These are phyloP conservation scores for Phellopilus nigrolimitatus DNA, from an alignment of 1,284 basidiomycete species.

Conservation along the genomic window DNA sequence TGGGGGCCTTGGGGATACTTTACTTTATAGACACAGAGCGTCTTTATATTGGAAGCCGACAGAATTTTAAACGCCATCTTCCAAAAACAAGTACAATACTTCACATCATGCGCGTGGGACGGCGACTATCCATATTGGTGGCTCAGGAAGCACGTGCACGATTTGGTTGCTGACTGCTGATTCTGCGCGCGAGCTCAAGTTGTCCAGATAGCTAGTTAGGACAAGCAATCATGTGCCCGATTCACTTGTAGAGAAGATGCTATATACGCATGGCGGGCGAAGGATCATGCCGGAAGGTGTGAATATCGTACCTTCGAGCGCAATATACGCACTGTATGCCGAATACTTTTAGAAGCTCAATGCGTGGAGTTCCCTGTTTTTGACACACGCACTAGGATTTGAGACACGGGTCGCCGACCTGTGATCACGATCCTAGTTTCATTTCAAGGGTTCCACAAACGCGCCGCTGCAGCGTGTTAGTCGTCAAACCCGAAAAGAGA, in stretches of 20 bases:
- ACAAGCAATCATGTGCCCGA: conserved; percentile 1
- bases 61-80: conserved; percentile 5
- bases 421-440: no score
- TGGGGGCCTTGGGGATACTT: neutral
- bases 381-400: no score
- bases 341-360: conserved; percentile 2
- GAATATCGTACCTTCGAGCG: conserved; percentile 3
- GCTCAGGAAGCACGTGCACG: conserved; percentile 5
- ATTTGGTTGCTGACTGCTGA: neutral
- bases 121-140: neutral
- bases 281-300: conserved; percentile 1
- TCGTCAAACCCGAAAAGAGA: no score
- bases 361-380: neutral
- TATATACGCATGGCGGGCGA: conserved; percentile 2
- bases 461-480: no score
- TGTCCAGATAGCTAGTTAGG: conserved; percentile 2
- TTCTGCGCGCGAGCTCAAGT: neutral
- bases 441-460: no score
- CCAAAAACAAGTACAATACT: neutral
- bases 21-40: neutral
- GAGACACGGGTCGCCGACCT: no score
- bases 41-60: neutral
- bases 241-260: conserved; percentile 1
- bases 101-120: conserved; percentile 3
- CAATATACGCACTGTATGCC: conserved; percentile 2